Base-by-base conservation (phyloP, 179 eudicot genomes). In the Patellifolia procumbens region DNA sequence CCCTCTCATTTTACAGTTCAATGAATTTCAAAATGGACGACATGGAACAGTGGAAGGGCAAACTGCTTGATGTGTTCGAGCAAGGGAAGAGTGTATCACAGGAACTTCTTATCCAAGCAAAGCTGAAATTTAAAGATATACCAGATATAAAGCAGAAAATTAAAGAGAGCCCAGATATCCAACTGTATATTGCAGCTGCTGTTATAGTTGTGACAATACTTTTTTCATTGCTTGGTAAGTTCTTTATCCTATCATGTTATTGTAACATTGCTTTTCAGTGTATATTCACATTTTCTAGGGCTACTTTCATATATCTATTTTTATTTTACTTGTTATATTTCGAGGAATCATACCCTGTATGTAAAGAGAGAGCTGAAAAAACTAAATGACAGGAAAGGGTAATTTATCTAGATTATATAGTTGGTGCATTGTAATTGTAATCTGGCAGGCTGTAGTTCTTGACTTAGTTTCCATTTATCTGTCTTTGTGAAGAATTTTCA, bases 11-110 rank as follows among this genome's bases (percentile, higher is more conserved):
- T 45, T 70, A 46, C 68, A 82, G 81, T 74, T 78, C 56, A 51
- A 19, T 52, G 8, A 1, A 67, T 56, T 69, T 61, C 13, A 17
- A 67, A 71, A 82, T 82, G 85, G 84, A 77, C 16, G 68, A 62
- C 17, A n/a, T 81, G 74, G 85, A 82, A 77, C 79, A 82, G 29
- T 79, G 82, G 80, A 79, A 79, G 71, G 75, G 68, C 26, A 68
- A 74, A 63, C 13, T 71, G 19, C 58, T 70, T 7, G 73, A 81
- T 49, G 75, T 59, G 70, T 8, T 75, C 5, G 83, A 76, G 76
- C 76, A 76, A 11, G 79, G 73, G 20, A 80, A 80, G 63, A 4
- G 66, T 71, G 48, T 76, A 24, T 37, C 43, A 73, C 62, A 71
- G 59, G 82, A 82, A 35, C 74, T 68, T 58, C 53, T 1, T 74